Base-by-base conservation (phyloP, 1,284 basidiomycete species). In the Erythrobasidium hasegawianum region DNA sequence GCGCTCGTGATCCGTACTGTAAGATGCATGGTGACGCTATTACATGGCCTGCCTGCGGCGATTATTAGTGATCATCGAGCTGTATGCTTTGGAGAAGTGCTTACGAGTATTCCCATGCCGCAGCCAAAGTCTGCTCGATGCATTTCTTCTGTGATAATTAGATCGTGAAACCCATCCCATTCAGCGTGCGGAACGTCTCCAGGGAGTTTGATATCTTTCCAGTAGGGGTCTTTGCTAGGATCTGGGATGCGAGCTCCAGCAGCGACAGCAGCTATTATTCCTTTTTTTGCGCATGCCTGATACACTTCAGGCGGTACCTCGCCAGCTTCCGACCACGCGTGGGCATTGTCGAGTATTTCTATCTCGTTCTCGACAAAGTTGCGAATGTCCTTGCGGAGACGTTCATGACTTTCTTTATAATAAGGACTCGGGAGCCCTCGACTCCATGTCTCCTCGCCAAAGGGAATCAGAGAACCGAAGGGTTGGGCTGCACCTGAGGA, bases 321-420 rank as follows among this genome's bases (percentile, higher is more conserved):
- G 8, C 69, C 65, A 10, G 59, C 68, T 24, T 72, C 67, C 38
- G 72, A 69, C 73, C 73, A 74, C 4, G 64, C 72, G 22, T 52
- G 39, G 14, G 69, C 70, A 40, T 71, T 71, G 1, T 72, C 72
- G 0, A 70, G 69, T 29, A 65, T 65, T 20, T 65, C 62, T 2
- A 74, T 40, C 61, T 71, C 56, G 41, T 67, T 59, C 20, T 73
- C 71, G 52, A 73, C 70, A 61, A 72, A 78, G 33, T 72, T 71
- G 57, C 78, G 76, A 64, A 78, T 70, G 65, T 76, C 78, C 16
- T 71, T 64, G 68, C 78, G 76, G 38, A 79, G 70, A 38, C 72
- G 72, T 54, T 72, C 73, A 72, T 79, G 78, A 57, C 75, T 75
- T 47, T 77, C 75, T 52, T 75, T 77, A 76, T 75, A 79, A 73